Conservation (phyloP, 345 rosid genomes). For the Corchorus capsularis region DNA sequence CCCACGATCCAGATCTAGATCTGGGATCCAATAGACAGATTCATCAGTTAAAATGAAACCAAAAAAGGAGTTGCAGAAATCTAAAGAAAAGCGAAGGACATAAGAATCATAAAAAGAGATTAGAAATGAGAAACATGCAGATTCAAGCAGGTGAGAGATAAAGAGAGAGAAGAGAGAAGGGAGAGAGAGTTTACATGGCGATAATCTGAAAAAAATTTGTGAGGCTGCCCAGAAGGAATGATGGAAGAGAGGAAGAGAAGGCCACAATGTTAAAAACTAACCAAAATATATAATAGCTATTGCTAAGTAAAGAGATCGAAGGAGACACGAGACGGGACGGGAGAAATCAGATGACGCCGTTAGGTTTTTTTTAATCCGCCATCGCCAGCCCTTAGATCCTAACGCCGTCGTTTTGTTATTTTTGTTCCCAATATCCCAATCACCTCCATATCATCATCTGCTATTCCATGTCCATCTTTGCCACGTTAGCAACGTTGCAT, state of each 20-base stretch:
- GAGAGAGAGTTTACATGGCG: constrained; percentile 14
- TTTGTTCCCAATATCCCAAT: no score
- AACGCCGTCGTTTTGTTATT: neutral
- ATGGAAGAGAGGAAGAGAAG: neutral
- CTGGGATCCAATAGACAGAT: neutral
- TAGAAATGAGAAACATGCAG: neutral
- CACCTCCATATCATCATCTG: no score
- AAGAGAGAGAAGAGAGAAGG: neutral
- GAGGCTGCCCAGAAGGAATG: constrained; percentile 17
- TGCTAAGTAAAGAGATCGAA: no score
- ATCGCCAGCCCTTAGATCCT: neutral
- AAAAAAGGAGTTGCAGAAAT: neutral
- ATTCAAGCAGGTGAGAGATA: neutral
- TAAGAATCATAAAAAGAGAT: neutral
- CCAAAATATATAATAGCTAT: neutral
- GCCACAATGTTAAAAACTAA: neutral
- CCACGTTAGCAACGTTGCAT: neutral
- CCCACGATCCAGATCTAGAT: constrained; percentile 28
- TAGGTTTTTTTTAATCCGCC: neutral
- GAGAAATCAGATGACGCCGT: constrained; percentile 5
- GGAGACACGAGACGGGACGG: no score
- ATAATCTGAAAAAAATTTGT: neutral
- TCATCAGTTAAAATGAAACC: neutral
- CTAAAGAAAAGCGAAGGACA: neutral
- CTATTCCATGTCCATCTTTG: neutral